Conservation (phyloP, 176 grass and related monocot species). For the Zea luxurians region DNA sequence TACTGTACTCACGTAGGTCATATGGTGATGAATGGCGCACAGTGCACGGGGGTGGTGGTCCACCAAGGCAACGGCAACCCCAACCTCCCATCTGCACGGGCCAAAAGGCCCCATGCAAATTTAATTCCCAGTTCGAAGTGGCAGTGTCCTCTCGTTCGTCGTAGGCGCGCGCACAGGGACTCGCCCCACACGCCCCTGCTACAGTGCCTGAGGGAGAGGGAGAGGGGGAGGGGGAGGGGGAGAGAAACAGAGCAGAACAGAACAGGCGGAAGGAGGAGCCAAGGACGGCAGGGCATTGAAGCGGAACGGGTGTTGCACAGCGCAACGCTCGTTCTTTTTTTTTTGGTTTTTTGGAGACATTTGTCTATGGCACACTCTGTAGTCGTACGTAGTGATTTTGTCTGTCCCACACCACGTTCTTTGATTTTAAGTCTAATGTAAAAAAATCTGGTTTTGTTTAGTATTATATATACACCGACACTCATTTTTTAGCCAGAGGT, state of each 20-base stretch:
- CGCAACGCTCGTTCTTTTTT: constrained; percentile 10
- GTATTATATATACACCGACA: no score
- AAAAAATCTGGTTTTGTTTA: no score
- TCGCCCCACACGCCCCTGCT: no score
- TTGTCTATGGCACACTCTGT: no score
- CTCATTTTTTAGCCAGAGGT: no score
- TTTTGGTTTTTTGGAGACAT: background rate
- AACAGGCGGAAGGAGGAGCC: background rate
- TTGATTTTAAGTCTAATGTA: no score
- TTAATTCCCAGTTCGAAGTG: constrained; percentile 44
- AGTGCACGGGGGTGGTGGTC: background rate
- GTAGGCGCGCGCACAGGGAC: no score
- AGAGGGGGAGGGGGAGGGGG: background rate
- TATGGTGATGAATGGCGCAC: constrained; percentile 38
- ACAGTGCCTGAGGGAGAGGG: background rate
- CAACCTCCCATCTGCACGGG: constrained; percentile 48
- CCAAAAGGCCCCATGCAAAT: constrained; percentile 47
- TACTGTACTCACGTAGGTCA: constrained; percentile 9
- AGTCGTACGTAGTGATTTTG: no score
- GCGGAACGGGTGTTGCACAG: constrained; percentile 38
- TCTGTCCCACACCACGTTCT: no score
- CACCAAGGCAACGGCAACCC: constrained; percentile 13
- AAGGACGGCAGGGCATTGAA: constrained; percentile 33
- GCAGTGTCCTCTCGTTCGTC: background rate
- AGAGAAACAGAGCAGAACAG: background rate